A percentile compares a stretch with the other conserved stretches of the same genome.
phyloP scores from a whole-genome alignment of 2,329 filamentous ascomycete species.

The Pezicula radicicola region DNA sequence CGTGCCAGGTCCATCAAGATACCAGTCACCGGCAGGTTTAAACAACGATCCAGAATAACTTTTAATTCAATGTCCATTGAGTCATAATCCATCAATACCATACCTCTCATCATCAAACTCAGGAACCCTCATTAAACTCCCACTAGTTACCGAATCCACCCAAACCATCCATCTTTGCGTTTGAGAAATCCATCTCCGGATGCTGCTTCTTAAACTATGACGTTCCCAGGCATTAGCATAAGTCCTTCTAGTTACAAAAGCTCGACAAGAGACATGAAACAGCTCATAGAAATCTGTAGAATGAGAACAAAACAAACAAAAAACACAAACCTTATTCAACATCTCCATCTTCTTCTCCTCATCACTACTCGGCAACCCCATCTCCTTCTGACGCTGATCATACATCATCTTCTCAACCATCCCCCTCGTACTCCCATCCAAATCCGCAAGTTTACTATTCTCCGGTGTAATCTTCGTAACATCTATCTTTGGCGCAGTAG shows the following conservation, averaged over 20 bases:
- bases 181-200: constrained; percentile 70
- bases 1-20: neutral
- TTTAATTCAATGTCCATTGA: neutral
- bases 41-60: neutral
- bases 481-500: constrained; percentile 84
- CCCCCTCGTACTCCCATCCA: constrained; percentile 88
- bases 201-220: constrained; percentile 32
- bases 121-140: neutral
- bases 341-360: constrained; percentile 95
- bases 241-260: constrained; percentile 50
- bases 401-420: constrained; percentile 99
- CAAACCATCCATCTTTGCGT: constrained; percentile 59
- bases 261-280: constrained; percentile 31
- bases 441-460: constrained; percentile 83
- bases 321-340: constrained; percentile 58
- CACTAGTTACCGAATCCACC: neutral
- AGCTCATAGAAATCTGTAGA: no score
- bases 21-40: no score
- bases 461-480: constrained; percentile 93
- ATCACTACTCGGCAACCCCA: constrained; percentile 82
- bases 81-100: neutral
- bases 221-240: neutral
- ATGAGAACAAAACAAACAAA: neutral
- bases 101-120: neutral
- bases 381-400: constrained; percentile 95